phyloP scores from a whole-genome alignment of 176 grass and related monocot genomes.

The Rhynchospora tenuis region DNA sequence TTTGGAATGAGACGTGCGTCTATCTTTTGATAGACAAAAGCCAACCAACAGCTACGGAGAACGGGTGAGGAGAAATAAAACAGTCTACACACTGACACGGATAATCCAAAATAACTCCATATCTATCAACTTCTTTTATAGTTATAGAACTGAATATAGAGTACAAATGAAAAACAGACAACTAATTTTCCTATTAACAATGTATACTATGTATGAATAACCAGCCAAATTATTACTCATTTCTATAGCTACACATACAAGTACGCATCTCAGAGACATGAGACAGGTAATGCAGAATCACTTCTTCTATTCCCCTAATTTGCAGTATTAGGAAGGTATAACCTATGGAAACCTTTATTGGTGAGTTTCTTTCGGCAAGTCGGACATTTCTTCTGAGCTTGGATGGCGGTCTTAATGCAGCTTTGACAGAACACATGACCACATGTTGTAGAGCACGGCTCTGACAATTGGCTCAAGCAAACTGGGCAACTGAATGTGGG shows the following conservation, averaged over 20 bases:
- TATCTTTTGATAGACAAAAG: not conserved
- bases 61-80: not conserved
- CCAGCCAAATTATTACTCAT: not conserved
- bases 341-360: conserved; percentile 55
- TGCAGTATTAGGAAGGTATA: conserved; percentile 57
- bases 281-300: conserved; percentile 5
- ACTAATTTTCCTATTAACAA: not conserved
- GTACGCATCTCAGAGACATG: not conserved
- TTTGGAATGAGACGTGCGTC: not conserved
- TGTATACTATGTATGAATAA: not conserved
- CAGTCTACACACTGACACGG: not conserved
- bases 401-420: conserved; percentile 75
- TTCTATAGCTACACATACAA: not conserved
- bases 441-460: conserved; percentile 72
- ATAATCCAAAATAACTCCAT: not conserved
- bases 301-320: conserved; percentile 25
- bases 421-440: conserved; percentile 73
- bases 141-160: not conserved
- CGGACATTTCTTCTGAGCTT: conserved; percentile 84
- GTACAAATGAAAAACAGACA: conserved; percentile 1
- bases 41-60: not conserved
- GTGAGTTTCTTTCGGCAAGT: conserved; percentile 62
- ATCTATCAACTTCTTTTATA: not conserved
- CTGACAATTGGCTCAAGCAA: conserved; percentile 66
- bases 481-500: conserved; percentile 65